A percentile compares a stretch with the other conserved stretches of the same genome.
Evolutionary conservation across 148 eudicot species (phyloP).

Genomic region (Talinum fruticosum): DNA sequence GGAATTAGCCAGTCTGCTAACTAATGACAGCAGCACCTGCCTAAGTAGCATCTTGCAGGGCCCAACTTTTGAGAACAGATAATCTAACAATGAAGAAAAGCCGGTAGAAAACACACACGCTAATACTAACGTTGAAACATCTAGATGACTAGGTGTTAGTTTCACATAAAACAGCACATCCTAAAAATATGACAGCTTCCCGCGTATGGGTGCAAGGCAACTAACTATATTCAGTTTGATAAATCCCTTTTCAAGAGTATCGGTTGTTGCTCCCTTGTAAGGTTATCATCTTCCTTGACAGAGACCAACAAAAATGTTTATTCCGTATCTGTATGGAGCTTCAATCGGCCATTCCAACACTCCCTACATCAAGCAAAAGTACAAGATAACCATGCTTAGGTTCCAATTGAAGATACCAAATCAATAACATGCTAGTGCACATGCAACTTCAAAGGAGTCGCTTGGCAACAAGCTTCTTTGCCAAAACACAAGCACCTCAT

Average conservation of each 20-base stretch:
- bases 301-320: slow-evolving; percentile 8
- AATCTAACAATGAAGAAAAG: neutral
- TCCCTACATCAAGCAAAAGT: slow-evolving; percentile 18
- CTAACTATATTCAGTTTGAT: neutral
- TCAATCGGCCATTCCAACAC: neutral
- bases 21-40: neutral
- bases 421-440: neutral
- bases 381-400: neutral
- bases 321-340: slow-evolving; percentile 21
- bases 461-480: too few relatives aligned
- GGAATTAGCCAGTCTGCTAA: neutral
- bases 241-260: slow-evolving; percentile 4
- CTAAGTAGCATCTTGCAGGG: neutral
- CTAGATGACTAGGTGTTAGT: neutral
- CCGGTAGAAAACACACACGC: neutral
- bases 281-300: neutral
- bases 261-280: slow-evolving; percentile 14
- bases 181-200: slow-evolving; percentile 5
- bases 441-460: neutral
- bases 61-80: neutral
- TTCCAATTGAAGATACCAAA: neutral
- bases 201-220: slow-evolving; percentile 8
- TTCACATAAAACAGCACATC: slow-evolving; percentile 3
- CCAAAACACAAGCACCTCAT: too few relatives aligned
- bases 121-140: neutral